phyloP scores from a whole-genome alignment of 495 filamentous ascomycete genomes.

The Neurospora sp. region DNA sequence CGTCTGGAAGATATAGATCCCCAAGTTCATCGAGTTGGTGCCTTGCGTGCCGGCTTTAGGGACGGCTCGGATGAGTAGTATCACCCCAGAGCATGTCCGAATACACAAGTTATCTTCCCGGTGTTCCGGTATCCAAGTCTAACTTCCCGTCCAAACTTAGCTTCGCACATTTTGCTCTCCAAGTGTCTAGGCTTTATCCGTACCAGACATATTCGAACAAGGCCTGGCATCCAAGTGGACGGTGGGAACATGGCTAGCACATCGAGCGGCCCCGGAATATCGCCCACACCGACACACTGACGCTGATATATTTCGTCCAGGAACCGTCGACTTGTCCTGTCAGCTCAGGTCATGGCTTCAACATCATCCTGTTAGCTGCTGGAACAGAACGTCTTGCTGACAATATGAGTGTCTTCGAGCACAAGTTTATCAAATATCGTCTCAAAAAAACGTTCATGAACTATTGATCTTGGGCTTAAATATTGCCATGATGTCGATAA shows the following conservation, averaged over 20 bases:
- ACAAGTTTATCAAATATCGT: neutral
- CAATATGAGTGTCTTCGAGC: neutral
- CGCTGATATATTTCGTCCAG: neutral
- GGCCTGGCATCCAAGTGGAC: neutral
- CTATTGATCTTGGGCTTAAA: neutral
- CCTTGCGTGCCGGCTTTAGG: neutral
- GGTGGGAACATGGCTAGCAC: neutral
- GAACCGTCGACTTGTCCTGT: neutral
- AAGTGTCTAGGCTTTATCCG: neutral
- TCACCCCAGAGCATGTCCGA: neutral
- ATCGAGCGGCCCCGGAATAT: neutral
- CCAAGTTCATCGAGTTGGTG: neutral
- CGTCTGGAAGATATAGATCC: neutral
- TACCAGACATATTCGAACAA: neutral
- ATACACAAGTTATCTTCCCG: neutral
- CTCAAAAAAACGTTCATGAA: neutral
- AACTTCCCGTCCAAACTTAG: neutral
- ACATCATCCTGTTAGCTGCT: neutral
- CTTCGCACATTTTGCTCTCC: neutral
- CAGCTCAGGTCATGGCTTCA: neutral
- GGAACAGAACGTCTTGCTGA: neutral
- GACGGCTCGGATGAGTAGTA: neutral
- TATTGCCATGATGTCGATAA: neutral
- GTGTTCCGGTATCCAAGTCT: neutral
- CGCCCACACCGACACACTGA: neutral